Evolutionary conservation across 1,284 basidiomycete genomes (phyloP).

Genomic region (Boletus albobrunnescens): DNA sequence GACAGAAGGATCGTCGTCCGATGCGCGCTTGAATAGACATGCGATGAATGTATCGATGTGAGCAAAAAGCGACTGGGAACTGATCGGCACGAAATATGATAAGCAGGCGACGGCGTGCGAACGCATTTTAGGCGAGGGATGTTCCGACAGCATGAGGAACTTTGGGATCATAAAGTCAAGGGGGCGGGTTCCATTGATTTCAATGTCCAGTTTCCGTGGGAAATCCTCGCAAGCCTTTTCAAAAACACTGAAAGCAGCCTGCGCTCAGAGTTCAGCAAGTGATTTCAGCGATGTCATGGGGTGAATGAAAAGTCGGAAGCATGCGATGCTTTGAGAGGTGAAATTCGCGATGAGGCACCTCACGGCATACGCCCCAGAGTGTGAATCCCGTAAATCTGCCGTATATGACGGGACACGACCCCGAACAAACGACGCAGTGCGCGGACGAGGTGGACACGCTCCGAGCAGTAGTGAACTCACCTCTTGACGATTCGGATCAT

Average conservation of each 20-base stretch:
- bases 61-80: slow-evolving; percentile 77
- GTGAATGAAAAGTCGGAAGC: slow-evolving; percentile 11
- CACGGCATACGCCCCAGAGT: slow-evolving; percentile 7
- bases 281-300: slow-evolving; percentile 5
- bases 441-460: neutral
- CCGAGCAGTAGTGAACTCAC: slow-evolving; percentile 45
- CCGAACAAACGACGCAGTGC: slow-evolving; percentile 12
- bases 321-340: slow-evolving; percentile 4
- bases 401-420: neutral
- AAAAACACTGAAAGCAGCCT: slow-evolving; percentile 93
- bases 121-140: slow-evolving; percentile 84
- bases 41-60: slow-evolving; percentile 94
- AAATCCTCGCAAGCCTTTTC: slow-evolving; percentile 98
- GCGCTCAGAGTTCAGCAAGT: slow-evolving; percentile 21
- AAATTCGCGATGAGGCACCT: slow-evolving; percentile 2
- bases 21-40: slow-evolving; percentile 90
- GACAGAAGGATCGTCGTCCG: slow-evolving; percentile 89
- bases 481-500: slow-evolving; percentile 79
- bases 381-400: slow-evolving; percentile 6
- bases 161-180: slow-evolving; percentile 95
- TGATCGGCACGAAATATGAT: slow-evolving; percentile 88
- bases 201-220: slow-evolving; percentile 90
- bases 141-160: slow-evolving; percentile 83
- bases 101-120: slow-evolving; percentile 92
- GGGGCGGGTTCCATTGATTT: slow-evolving; percentile 82